Evolutionary conservation across 805 yeast species (phyloP), one percentile per base, ranked within the genome.

Genomic region (Ogataea naganishii): DNA sequence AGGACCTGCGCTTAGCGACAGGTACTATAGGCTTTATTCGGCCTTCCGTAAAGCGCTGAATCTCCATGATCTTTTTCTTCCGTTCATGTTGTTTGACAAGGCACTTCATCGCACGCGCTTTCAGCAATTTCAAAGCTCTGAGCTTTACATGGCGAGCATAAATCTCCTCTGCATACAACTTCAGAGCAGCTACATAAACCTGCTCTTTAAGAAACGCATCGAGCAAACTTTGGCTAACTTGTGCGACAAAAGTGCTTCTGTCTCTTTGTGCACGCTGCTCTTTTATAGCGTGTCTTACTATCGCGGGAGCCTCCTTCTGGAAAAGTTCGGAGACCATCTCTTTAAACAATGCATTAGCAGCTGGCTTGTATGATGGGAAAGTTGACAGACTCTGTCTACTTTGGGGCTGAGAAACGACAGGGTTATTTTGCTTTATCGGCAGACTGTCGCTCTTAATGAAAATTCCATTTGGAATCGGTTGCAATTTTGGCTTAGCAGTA

Each of bases 131-230:
- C 3, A 75, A 41, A 1, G 47, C 33, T 3, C 26, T 37, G 14
- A 30, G 39, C 35, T 61, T 63, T 16, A 72, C 29, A 3, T 41
- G 42, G 7, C 31, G 42, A 1, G 53, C 40, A 25, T 66, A 47
- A 24, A 61, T 47, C 2, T 36, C 19, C n/a, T 58, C 65, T 0
- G 92, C 80, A 26, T 55, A 51, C 3, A 58, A 46, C 18, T 66
- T 66, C 24, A 66, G 43, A 1, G 60, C 51, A 3, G 56, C 48
- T 22, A 66, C 49, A 41, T 63, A 72, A 0, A 71, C 46, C 22
- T 68, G 59, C 39, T 80, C 88, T 25, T 69, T 63, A 24, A 82
- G 44, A 41, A 81, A 77, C 0, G 88, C 82, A 12, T 51, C 44
- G 37, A 59, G 79, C 1, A 82, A 47, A 23, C 75, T 81, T 1